A percentile compares a stretch with the other conserved stretches of the same genome.
Conservation (phyloP, 1,139 yeast species). For the Debaryomycetaceae sp. region DNA sequence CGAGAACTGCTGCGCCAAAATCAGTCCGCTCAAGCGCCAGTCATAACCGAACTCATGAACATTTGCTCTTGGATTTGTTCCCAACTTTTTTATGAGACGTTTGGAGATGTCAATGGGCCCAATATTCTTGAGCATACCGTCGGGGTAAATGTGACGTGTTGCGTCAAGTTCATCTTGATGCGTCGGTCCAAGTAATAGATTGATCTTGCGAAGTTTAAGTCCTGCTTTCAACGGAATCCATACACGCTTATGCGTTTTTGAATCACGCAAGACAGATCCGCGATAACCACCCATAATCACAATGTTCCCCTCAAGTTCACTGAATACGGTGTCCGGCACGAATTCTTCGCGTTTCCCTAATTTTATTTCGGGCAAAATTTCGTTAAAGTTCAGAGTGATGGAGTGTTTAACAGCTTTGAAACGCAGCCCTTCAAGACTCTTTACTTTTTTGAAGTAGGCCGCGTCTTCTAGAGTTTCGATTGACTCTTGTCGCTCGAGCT, state of each 20-base stretch:
- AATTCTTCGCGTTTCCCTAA: slow-evolving; percentile 12
- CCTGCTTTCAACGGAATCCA: slow-evolving; percentile 92
- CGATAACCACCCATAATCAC: slow-evolving; percentile 81
- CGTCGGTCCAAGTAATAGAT: slow-evolving; percentile 61
- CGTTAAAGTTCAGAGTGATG: slow-evolving; percentile 39
- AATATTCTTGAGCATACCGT: slow-evolving; percentile 68
- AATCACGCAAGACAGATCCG: slow-evolving; percentile 69
- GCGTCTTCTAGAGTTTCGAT: slow-evolving; percentile 59
- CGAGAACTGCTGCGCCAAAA: slow-evolving; percentile 36
- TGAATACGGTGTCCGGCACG: slow-evolving; percentile 18
- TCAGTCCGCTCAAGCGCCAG: slow-evolving; percentile 70
- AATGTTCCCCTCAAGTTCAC: slow-evolving; percentile 60
- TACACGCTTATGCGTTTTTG: slow-evolving; percentile 50
- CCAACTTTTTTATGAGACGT: slow-evolving; percentile 44
- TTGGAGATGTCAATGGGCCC: slow-evolving; percentile 82
- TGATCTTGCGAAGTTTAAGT: slow-evolving; percentile 56
- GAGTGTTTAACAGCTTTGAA: slow-evolving; percentile 59
- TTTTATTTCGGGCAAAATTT: slow-evolving; percentile 20
- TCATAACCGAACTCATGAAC: slow-evolving; percentile 80
- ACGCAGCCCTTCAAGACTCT: slow-evolving; percentile 56
- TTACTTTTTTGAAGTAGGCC: slow-evolving; percentile 39
- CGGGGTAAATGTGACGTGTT: slow-evolving; percentile 47
- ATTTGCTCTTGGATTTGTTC: slow-evolving; percentile 46
- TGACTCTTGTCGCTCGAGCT: slow-evolving; percentile 45
- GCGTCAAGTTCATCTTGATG: slow-evolving; percentile 52